phyloP scores from a whole-genome alignment of 176 grass and related monocot species.

The Musa itinerans region DNA sequence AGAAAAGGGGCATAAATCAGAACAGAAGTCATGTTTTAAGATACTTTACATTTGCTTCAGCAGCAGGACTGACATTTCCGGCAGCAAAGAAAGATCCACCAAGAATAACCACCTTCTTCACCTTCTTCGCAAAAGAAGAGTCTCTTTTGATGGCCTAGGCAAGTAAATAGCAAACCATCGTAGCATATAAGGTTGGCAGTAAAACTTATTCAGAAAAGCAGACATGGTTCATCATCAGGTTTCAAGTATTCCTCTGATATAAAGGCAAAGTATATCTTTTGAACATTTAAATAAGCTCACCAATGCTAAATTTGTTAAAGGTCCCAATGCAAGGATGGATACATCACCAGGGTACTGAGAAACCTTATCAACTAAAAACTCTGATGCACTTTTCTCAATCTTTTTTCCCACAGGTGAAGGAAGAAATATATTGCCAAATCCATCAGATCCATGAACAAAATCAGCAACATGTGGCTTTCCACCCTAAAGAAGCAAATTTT shows the following conservation, averaged over 20 bases:
- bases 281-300: constrained; percentile 41
- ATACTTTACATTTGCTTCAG: constrained; percentile 76
- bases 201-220: neutral
- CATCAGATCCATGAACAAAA: constrained; percentile 74
- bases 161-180: neutral
- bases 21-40: neutral
- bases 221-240: neutral
- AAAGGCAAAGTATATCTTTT: neutral
- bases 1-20: neutral
- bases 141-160: constrained; percentile 69
- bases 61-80: constrained; percentile 77
- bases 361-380: constrained; percentile 71
- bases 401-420: constrained; percentile 49
- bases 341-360: constrained; percentile 60
- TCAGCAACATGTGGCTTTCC: constrained; percentile 50
- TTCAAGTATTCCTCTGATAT: neutral
- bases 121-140: constrained; percentile 50
- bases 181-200: neutral
- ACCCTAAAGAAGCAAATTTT: constrained; percentile 38
- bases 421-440: constrained; percentile 53
- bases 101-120: constrained; percentile 77
- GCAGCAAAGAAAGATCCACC: constrained; percentile 71
- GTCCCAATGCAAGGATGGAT: constrained; percentile 71
- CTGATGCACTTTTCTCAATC: constrained; percentile 43
- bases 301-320: constrained; percentile 78